These are phyloP conservation scores for Citrus inodora DNA, from an alignment of 345 rosid species.

Conservation along the genomic window DNA sequence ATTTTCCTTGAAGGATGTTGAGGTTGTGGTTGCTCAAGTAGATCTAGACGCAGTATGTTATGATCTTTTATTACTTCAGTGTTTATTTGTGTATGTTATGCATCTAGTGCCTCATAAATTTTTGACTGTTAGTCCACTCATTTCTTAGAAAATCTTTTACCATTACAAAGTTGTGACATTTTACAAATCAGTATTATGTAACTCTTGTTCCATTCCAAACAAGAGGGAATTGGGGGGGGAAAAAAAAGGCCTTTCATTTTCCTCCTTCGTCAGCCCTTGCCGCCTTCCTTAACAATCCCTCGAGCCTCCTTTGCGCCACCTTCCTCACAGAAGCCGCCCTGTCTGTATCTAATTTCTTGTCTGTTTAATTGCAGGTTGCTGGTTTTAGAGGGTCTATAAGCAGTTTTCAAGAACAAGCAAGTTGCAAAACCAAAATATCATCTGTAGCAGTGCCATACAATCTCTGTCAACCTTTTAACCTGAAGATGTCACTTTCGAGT, in stretches of 20 bases:
- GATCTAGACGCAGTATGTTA: constrained; percentile 85
- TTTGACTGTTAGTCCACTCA: neutral
- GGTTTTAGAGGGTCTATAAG: constrained; percentile 86
- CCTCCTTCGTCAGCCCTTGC: neutral
- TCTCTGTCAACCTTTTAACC: constrained; percentile 69
- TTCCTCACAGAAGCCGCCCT: neutral
- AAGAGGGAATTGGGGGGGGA: no score
- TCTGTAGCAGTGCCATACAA: constrained; percentile 64
- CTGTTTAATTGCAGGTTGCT: constrained; percentile 66
- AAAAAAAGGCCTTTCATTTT: neutral
- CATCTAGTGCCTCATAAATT: neutral
- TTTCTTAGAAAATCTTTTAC: neutral
- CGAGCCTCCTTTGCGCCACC: neutral
- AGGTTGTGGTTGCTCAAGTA: constrained; percentile 80
- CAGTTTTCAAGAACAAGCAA: constrained; percentile 89
- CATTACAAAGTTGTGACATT: neutral
- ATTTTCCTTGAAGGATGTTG: constrained; percentile 86
- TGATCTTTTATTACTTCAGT: neutral
- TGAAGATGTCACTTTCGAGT: constrained; percentile 63
- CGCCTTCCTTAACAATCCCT: neutral
- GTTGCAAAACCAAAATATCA: constrained; percentile 57
- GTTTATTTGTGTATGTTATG: neutral
- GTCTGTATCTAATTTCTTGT: neutral
- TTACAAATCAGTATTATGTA: neutral
- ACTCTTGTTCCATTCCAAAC: neutral